Evolutionary conservation across 179 eudicot species (phyloP).

Genomic region (Silene vulgaris): DNA sequence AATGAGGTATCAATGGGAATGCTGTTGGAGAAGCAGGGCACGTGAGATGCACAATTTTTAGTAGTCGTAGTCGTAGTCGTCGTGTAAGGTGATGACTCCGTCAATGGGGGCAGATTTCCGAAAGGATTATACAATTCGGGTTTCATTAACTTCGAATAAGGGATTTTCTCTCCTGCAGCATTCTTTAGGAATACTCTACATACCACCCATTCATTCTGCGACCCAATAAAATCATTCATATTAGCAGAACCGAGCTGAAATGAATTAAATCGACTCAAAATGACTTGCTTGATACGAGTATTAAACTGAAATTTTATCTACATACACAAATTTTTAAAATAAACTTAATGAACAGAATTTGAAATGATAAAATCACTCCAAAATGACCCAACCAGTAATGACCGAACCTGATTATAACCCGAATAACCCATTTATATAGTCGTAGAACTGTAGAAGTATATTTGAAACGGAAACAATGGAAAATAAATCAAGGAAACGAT

Average conservation of each 20-base stretch:
- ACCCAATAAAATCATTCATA: slow-evolving; percentile 14
- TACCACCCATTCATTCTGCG: slow-evolving; percentile 92
- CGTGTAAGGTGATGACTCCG: slow-evolving; percentile 43
- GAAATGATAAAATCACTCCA: no score
- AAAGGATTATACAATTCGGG: slow-evolving; percentile 33
- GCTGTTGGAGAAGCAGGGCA: slow-evolving; percentile 90
- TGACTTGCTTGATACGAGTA: no score
- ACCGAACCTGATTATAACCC: no score
- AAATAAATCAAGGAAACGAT: neutral
- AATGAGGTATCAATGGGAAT: slow-evolving; percentile 25
- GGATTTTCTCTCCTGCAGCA: slow-evolving; percentile 52
- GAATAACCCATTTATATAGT: no score
- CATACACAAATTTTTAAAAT: no score
- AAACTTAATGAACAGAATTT: no score
- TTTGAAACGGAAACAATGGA: neutral
- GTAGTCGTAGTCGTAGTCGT: slow-evolving; percentile 2
- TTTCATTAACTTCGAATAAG: slow-evolving; percentile 33
- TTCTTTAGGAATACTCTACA: slow-evolving; percentile 69
- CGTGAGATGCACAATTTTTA: slow-evolving; percentile 36
- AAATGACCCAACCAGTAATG: no score
- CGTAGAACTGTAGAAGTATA: no score
- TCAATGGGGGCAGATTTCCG: slow-evolving; percentile 49
- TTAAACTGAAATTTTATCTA: no score
- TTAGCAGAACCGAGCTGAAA: no score
- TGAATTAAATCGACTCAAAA: no score